Base-by-base conservation (phyloP, 495 filamentous ascomycete species). In the Neurospora pannonica region DNA sequence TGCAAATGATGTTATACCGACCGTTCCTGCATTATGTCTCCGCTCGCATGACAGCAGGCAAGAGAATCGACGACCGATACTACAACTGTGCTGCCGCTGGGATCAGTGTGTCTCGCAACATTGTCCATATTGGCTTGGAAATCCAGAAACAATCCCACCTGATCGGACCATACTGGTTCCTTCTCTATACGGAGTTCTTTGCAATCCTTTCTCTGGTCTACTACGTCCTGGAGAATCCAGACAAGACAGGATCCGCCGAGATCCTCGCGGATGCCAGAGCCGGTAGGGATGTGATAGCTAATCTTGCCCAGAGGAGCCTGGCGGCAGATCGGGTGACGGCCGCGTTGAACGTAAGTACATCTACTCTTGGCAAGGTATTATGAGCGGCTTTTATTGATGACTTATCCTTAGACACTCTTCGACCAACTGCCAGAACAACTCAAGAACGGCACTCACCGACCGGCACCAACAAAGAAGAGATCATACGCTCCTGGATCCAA, bases 1-100 rank as follows among this genome's bases (percentile, higher is more conserved):
- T 96, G 19, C 94, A 98, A 81, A 92, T 98, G 88, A 91, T 98
- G 81, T 90, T 98, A 73, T 98, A 98, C 79, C 89, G 96, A 10
- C 96, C 96, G 0, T 99, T 98, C 78, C 85, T 98, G 36, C 96
- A 99, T 82, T 98, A 98, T 77, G 92, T 97, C 70, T 94, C 96
- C 2, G 89, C 89, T 39, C 88, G 89, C 28, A 84, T 89, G 31
- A 81, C 87, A 75, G 87, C 89, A 73, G 86, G 88, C 10, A 91
- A 91, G 74, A 86, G 86, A n/a, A 85, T 93, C 42, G 95, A 97
- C 75, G 92, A 95, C 78, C 88, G 93, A 46, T 93, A 93, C 17
- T 98, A 95, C 81, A 93, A 92, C 38, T 98, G 95, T 79, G 96
- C 94, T 8, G 92, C 94, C n/a, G 93, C 94, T 4, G 96, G 93